Percentiles rank a stretch among this genome's conserved stretches.
Conservation (phyloP, 2,329 filamentous ascomycete genomes). For the Emergomyces orientalis region DNA sequence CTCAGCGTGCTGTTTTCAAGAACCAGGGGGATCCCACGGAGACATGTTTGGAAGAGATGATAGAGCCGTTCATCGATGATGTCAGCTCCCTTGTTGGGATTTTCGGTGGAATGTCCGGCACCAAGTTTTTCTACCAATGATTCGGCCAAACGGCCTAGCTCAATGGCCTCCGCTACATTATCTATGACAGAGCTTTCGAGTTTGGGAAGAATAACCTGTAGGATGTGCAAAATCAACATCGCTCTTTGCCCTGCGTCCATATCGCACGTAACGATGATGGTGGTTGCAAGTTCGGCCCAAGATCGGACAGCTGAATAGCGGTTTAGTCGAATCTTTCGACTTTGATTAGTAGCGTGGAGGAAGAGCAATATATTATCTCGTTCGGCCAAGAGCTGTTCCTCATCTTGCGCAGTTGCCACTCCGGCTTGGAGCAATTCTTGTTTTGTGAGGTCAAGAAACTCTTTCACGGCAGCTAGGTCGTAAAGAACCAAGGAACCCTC, state of each 20-base stretch:
- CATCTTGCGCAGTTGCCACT: conserved; percentile 37
- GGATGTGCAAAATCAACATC: conserved; percentile 71
- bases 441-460: conserved; percentile 55
- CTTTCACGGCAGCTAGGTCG: conserved; percentile 60
- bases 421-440: conserved; percentile 32
- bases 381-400: conserved; percentile 34
- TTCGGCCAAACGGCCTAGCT: conserved; percentile 68
- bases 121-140: conserved; percentile 45
- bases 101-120: conserved; percentile 28
- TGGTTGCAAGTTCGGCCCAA: conserved; percentile 76
- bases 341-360: conserved; percentile 35
- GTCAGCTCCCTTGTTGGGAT: conserved; percentile 45
- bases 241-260: conserved; percentile 63
- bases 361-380: conserved; percentile 30
- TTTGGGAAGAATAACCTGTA: conserved; percentile 81
- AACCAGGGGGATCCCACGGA: conserved; percentile 68
- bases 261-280: conserved; percentile 74
- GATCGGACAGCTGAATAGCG: conserved; percentile 63
- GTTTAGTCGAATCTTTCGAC: conserved; percentile 28
- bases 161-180: conserved; percentile 58
- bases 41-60: conserved; percentile 79
- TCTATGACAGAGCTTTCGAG: conserved; percentile 67
- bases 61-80: conserved; percentile 81
- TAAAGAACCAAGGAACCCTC: conserved; percentile 47
- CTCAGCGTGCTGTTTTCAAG: conserved; percentile 62